A percentile compares a stretch with the other conserved stretches of the same genome.
These are phyloP conservation scores for Annona squamosa DNA, from an alignment of 164 flowering plant species.

Conservation along the genomic window DNA sequence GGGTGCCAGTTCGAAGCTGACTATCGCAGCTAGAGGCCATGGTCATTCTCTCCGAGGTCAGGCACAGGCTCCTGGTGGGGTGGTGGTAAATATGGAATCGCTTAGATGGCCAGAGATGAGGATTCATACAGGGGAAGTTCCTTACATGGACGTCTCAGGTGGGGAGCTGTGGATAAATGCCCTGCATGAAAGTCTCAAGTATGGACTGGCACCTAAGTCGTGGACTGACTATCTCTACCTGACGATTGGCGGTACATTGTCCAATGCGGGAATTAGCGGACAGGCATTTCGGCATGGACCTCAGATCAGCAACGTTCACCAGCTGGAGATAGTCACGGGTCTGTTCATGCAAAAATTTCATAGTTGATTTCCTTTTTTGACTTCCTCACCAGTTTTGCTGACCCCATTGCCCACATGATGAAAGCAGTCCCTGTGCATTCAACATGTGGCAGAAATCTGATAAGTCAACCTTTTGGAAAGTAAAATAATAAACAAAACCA, in stretches of 20 bases:
- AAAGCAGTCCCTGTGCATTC: background rate
- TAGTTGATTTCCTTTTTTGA: background rate
- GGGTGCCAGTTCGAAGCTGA: slow-evolving; percentile 51
- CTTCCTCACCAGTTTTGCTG: background rate
- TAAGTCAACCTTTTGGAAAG: too few relatives aligned
- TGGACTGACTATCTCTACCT: slow-evolving; percentile 96
- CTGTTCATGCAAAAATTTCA: background rate
- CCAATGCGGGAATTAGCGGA: slow-evolving; percentile 92
- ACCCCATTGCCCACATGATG: background rate
- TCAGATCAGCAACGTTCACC: slow-evolving; percentile 76
- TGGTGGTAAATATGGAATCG: slow-evolving; percentile 75
- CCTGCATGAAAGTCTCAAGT: slow-evolving; percentile 63
- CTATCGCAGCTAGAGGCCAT: slow-evolving; percentile 85
- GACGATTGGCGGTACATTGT: slow-evolving; percentile 86
- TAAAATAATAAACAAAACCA: background rate
- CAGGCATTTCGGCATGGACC: slow-evolving; percentile 90
- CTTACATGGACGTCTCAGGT: slow-evolving; percentile 75
- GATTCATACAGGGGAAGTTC: slow-evolving; percentile 36
- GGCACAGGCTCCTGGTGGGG: slow-evolving; percentile 57
- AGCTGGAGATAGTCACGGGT: slow-evolving; percentile 92
- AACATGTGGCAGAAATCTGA: background rate
- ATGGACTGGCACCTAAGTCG: slow-evolving; percentile 82
- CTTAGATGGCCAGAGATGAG: slow-evolving; percentile 33
- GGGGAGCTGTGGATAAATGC: slow-evolving; percentile 85
- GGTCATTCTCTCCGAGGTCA: slow-evolving; percentile 92